A percentile compares a stretch with the other conserved stretches of the same genome.
Conservation (phyloP, 306 rosid species). For the Vigna trinervia region DNA sequence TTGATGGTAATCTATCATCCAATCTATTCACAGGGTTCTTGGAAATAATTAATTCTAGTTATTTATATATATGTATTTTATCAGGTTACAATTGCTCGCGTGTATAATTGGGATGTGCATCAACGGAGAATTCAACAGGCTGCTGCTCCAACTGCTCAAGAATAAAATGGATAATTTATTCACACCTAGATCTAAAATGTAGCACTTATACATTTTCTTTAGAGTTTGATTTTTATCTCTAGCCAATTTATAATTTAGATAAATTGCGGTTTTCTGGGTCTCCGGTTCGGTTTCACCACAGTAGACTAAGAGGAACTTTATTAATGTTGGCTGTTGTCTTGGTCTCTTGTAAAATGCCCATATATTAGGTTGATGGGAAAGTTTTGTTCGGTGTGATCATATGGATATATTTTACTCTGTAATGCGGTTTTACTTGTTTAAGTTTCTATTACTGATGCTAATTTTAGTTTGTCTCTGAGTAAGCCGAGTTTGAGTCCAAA, state of each 20-base stretch:
- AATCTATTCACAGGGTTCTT: conserved; percentile 4
- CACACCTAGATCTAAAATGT: conserved; percentile 40
- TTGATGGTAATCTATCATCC: conserved; percentile 17
- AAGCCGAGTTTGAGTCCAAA: conserved; percentile 44
- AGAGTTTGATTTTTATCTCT: conserved; percentile 51
- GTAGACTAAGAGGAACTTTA: conserved; percentile 43
- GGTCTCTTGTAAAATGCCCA: conserved; percentile 42
- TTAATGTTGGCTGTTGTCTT: conserved; percentile 32
- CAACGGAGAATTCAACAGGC: conserved; percentile 70
- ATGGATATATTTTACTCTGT: conserved; percentile 30
- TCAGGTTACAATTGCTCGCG: conserved; percentile 94
- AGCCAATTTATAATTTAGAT: conserved; percentile 46
- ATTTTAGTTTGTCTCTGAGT: conserved; percentile 17
- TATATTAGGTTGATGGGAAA: conserved; percentile 36
- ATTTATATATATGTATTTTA: conserved; percentile 27
- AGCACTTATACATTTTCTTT: conserved; percentile 36
- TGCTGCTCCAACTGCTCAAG: conserved; percentile 49
- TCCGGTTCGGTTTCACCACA: conserved; percentile 27
- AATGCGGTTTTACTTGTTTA: conserved; percentile 22
- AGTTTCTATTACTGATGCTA: conserved; percentile 22
- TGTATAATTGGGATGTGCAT: conserved; percentile 95
- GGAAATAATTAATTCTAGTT: conserved; percentile 18
- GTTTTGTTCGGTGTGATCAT: conserved; percentile 47
- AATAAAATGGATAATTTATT: conserved; percentile 29
- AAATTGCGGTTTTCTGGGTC: conserved; percentile 42